These are phyloP conservation scores for Linderniella brevidens DNA, from an alignment of 257 asterid genomes.

Conservation along the genomic window DNA sequence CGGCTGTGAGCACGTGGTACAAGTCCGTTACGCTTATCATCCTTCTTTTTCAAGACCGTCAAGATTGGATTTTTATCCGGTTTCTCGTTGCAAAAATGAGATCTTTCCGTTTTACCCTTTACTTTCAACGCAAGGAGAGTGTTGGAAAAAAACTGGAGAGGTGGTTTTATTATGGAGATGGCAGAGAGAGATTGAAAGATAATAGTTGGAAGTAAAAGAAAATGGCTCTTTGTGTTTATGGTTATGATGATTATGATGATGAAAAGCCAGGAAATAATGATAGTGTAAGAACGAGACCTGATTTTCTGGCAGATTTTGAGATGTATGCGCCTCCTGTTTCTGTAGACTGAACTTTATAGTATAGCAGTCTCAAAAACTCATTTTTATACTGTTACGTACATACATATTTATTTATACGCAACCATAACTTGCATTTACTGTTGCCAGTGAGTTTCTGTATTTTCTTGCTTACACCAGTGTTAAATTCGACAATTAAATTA, in stretches of 20 bases:
- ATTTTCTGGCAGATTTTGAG: conserved; percentile 14
- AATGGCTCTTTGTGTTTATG: conserved; percentile 8
- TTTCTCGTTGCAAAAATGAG: neutral
- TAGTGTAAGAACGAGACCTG: conserved; percentile 10
- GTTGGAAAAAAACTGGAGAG: neutral
- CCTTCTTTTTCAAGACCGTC: neutral
- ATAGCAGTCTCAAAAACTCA: no score
- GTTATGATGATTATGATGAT: no score
- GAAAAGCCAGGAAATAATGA: conserved; percentile 15
- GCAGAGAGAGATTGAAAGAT: no score
- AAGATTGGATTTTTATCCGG: conserved; percentile 1
- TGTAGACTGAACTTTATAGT: no score
- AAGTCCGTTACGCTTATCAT: conserved; percentile 36
- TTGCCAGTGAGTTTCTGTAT: no score
- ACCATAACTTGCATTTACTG: no score
- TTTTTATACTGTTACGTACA: no score
- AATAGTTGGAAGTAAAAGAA: conserved; percentile 3
- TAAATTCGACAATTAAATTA: neutral
- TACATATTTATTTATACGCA: no score
- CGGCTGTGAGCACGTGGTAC: conserved; percentile 60
- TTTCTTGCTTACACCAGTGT: no score
- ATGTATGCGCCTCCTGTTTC: no score
- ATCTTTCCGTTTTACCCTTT: neutral
- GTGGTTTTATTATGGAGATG: conserved; percentile 4
- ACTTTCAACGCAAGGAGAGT: neutral